Evolutionary conservation across 345 rosid genomes (phyloP), one percentile per base, ranked within the genome.

Genomic region (Boechera stricta): DNA sequence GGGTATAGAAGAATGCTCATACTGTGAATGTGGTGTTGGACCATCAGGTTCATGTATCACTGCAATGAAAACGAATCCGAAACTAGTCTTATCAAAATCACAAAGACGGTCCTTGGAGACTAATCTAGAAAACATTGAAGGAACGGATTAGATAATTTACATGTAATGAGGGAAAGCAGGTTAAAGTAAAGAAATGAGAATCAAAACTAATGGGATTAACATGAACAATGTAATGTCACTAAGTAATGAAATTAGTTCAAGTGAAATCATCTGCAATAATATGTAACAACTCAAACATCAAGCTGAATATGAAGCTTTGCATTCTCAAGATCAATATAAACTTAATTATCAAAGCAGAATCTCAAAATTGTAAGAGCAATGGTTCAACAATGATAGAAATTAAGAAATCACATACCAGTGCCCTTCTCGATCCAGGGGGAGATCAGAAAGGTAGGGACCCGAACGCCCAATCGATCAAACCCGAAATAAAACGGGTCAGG

Each of bases 351-450:
- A 73, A 29, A 57, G 53, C 18, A 35, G 18, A 55, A 28, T 21
- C 38, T 28, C 26, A 33, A 62, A 61, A 5, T 2, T 1, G 26
- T 16, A 53, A 26, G 15, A 48, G 49, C 21, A 38, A 62, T 6
- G 24, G 8, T 24, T 51, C 31, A 51, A 49, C 31, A 48, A 5
- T 32, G 51, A 62, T 11, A 45, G 45, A 5, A 28, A 3, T 3
- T 6, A 45, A 33, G 2, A 45, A 5, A 51, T 31, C 64, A 74
- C 86, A 85, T 71, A 96, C 99, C 99, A 55, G 91, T 90, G 48
- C 89, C 90, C 85, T 89, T 96, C 57, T 96, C 98, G 38, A 96
- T 84, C 99, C 99, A 95, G 1, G 98, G 98, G 10, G 98, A 96
- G 60, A 93, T 67, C 73, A 96, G 32, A 11, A 96, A 2, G 1